Base-by-base conservation (phyloP, 192 early-diverging fungal species). In the Lobosporangium transversale region DNA sequence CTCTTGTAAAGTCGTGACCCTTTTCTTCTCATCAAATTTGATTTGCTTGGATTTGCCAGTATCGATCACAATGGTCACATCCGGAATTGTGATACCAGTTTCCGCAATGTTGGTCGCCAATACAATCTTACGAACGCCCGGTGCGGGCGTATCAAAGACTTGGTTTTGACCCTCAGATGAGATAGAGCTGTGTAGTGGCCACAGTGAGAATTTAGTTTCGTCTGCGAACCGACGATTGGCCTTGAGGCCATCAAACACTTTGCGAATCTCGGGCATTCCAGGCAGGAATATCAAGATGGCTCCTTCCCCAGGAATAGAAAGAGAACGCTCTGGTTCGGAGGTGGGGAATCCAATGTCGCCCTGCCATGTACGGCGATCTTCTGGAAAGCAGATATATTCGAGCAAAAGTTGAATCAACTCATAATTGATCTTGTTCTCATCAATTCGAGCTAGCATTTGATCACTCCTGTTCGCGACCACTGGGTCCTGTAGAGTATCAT, bases 101-200 rank as follows among this genome's bases (percentile, higher is more conserved):
- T 94, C 93, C 11, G 93, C 93, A 56, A 94, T 88, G 48, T 94
- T 94, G 24, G 93, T 94, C 6, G 89, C 80, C 17, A 94, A 62
- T 11, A 94, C 90, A 50, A 94, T 83, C 68, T 94, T 94, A 21
- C 91, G 66, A 11, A 83, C 53, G 5, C 86, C 85, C 9, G 59
- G 55, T 2, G 78, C 67, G 0, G 86, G 73, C 0, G 62, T 57
- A 55, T 81, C 80, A 70, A 95, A 95, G 15, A 95, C 92, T 7
- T 70, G 82, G 48, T 65, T 86, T 79, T 94, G 93, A 21, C 88
- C 86, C 10, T 83, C 81, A 5, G 89, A 87, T 3, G 91, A 88
- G 23, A 94, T 64, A 3, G 80, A 83, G n/a, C 87, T 84, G 59
- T 93, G 93, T 42, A 94, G 70, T 6, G 81, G 81, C 66, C 62